Evolutionary conservation across 495 filamentous ascomycete species (phyloP).

Genomic region (Endocarpon pusillum): DNA sequence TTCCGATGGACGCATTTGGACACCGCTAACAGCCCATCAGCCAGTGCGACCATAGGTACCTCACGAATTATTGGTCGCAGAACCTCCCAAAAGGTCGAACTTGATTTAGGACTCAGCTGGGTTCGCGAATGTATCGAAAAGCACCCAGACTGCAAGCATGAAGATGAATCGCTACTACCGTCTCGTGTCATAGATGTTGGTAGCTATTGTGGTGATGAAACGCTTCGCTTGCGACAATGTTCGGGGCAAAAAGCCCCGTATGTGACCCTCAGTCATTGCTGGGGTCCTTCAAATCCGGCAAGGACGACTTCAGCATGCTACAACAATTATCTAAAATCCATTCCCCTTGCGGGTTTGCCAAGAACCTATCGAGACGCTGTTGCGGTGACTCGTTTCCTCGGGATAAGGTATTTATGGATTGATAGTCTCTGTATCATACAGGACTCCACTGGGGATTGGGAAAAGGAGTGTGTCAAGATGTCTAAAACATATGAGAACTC

Average conservation of each 20-base stretch:
- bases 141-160: neutral
- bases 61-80: no score
- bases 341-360: neutral
- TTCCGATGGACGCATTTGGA: no score
- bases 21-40: no score
- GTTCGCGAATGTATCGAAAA: no score
- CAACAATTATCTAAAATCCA: neutral
- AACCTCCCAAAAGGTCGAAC: no score
- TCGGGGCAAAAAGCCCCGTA: neutral
- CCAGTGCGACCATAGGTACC: no score
- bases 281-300: neutral
- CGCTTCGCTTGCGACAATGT: neutral
- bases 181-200: neutral
- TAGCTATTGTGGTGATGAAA: neutral
- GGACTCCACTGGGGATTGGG: neutral
- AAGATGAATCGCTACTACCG: neutral
- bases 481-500: conserved; percentile 1
- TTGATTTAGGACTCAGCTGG: no score
- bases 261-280: neutral
- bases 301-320: neutral
- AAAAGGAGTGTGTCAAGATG: conserved; percentile 3
- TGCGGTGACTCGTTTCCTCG: neutral
- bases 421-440: conserved; percentile 5
- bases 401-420: conserved; percentile 3
- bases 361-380: neutral